phyloP scores from a whole-genome alignment of 805 yeast genomes.

The Metschnikowia matae region DNA sequence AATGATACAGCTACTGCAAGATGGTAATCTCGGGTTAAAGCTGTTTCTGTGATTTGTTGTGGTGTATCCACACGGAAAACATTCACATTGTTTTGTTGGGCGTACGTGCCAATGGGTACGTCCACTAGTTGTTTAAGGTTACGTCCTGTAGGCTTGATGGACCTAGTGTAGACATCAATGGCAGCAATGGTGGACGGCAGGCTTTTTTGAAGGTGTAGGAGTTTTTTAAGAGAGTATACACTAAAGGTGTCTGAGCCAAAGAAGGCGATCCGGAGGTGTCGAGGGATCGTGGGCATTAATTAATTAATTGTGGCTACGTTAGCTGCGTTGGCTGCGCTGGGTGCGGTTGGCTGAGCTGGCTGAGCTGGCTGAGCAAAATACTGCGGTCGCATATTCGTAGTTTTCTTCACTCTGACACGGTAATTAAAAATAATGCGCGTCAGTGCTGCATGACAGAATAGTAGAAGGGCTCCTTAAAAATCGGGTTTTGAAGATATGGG shows the following conservation, averaged over 20 bases:
- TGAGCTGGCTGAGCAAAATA: background rate
- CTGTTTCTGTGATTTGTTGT: slow-evolving; percentile 12
- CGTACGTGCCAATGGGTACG: slow-evolving; percentile 49
- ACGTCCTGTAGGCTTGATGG: slow-evolving; percentile 63
- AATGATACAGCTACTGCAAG: slow-evolving; percentile 89
- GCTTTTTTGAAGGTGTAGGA: slow-evolving; percentile 22
- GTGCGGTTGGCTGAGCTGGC: too few relatives aligned
- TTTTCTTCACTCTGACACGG: background rate
- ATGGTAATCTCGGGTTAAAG: slow-evolving; percentile 36
- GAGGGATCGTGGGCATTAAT: background rate
- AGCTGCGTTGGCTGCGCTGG: too few relatives aligned
- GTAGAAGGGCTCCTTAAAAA: background rate
- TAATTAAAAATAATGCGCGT: background rate
- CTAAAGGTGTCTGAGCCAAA: slow-evolving; percentile 80
- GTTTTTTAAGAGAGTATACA: slow-evolving; percentile 45
- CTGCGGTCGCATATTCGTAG: background rate
- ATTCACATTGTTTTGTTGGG: slow-evolving; percentile 28
- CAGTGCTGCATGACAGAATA: background rate
- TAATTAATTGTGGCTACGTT: background rate
- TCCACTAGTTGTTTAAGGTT: slow-evolving; percentile 43
- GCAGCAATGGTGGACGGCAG: slow-evolving; percentile 22
- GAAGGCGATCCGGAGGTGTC: slow-evolving; percentile 45
- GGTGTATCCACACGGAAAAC: slow-evolving; percentile 51
- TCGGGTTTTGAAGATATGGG: background rate
- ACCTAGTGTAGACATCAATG: slow-evolving; percentile 61